These are phyloP conservation scores for Trichosporon sp. DNA, from an alignment of 1,284 basidiomycete genomes.

Conservation along the genomic window DNA sequence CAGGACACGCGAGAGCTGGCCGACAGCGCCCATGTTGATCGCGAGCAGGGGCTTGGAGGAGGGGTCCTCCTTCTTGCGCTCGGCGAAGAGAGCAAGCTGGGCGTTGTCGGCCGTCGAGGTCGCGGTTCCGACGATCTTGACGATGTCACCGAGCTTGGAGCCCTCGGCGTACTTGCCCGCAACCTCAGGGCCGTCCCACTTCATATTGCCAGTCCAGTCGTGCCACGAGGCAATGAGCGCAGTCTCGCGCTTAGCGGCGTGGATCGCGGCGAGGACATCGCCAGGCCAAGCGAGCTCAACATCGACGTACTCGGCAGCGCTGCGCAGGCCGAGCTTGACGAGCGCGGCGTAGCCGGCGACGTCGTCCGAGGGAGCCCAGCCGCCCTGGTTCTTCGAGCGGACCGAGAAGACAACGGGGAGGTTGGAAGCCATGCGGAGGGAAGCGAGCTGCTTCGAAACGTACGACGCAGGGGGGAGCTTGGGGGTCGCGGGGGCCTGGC, in stretches of 20 bases:
- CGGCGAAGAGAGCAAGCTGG: constrained; percentile 72
- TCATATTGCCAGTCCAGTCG: constrained; percentile 83
- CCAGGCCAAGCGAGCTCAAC: constrained; percentile 80
- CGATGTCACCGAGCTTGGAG: constrained; percentile 74
- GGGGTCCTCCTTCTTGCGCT: constrained; percentile 51
- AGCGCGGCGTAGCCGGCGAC: constrained; percentile 76
- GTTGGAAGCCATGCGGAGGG: constrained; percentile 72
- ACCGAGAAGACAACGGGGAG: constrained; percentile 93
- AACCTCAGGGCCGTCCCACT: constrained; percentile 74
- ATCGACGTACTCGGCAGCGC: constrained; percentile 91
- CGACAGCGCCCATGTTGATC: constrained; percentile 88
- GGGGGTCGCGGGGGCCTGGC: constrained; percentile 55
- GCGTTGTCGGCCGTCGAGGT: constrained; percentile 76
- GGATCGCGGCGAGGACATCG: constrained; percentile 66
- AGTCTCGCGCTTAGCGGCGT: constrained; percentile 68
- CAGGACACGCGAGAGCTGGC: constrained; percentile 86
- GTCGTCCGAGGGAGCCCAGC: constrained; percentile 81
- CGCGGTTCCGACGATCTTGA: constrained; percentile 91
- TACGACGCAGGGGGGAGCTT: constrained; percentile 72
- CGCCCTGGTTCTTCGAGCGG: constrained; percentile 84
- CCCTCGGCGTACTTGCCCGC: constrained; percentile 71
- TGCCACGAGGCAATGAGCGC: constrained; percentile 92
- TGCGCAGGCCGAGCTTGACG: constrained; percentile 74
- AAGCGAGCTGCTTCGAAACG: constrained; percentile 79
- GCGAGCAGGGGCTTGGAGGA: constrained; percentile 79